Evolutionary conservation across 2,329 filamentous ascomycete genomes (phyloP).

Genomic region (Thermomyces lanuginosus): DNA sequence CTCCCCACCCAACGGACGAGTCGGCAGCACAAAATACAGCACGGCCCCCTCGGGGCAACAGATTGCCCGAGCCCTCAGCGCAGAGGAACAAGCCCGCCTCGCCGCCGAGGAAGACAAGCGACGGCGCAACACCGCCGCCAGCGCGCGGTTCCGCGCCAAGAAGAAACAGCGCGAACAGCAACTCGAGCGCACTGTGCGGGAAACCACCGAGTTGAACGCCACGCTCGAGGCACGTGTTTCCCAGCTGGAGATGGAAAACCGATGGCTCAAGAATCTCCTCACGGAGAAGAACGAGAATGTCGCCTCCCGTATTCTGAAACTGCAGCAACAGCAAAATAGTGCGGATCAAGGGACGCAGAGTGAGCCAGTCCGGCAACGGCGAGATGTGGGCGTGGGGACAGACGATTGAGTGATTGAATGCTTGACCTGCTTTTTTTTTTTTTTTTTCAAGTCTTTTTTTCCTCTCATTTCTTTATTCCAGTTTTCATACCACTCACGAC

Average conservation of each 20-base stretch:
- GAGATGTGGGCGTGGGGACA: constrained; percentile 5
- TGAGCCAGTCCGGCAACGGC: constrained; percentile 7
- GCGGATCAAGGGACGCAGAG: constrained; percentile 1
- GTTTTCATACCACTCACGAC: no score
- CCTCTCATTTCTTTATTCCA: background rate
- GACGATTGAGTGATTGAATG: constrained; percentile 2
- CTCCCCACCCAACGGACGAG: constrained; percentile 23
- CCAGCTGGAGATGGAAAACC: constrained; percentile 65
- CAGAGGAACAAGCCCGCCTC: constrained; percentile 36
- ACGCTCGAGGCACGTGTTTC: constrained; percentile 57
- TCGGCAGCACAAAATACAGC: constrained; percentile 26
- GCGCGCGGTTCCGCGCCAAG: constrained; percentile 83
- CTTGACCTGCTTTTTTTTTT: constrained; percentile 1
- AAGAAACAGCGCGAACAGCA: constrained; percentile 90
- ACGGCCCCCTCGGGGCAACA: constrained; percentile 22
- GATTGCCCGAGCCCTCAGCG: constrained; percentile 34
- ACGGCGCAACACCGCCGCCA: constrained; percentile 73
- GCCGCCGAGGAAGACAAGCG: constrained; percentile 88
- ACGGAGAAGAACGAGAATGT: constrained; percentile 55
- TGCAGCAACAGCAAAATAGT: constrained; percentile 4
- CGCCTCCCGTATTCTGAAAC: constrained; percentile 3
- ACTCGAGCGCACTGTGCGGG: constrained; percentile 64
- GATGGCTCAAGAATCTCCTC: constrained; percentile 63
- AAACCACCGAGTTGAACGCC: constrained; percentile 63
- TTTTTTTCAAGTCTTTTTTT: constrained; percentile 2